Base-by-base conservation (phyloP, 306 rosid species). In the Malus asiatica region DNA sequence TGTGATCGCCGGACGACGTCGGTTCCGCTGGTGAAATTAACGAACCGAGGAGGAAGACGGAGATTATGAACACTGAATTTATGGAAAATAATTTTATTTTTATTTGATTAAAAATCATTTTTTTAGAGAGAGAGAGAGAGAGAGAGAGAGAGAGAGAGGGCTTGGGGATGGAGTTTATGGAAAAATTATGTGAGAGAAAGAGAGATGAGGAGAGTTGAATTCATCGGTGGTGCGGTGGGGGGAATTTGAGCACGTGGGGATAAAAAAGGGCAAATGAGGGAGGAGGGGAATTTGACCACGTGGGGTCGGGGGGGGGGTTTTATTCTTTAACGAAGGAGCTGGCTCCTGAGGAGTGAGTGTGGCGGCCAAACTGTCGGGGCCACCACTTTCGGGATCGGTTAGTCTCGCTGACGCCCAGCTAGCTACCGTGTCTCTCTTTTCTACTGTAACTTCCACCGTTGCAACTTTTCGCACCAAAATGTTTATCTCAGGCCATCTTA, bases 41-140 rank as follows among this genome's bases (percentile, higher is more conserved):
- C 1, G 29, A 78, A 19, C 32, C 16, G 3, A 71, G 11, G 66
- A 71, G 2, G 29, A 61, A 48, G 13, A 55, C 14, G 23, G 66
- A 20, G 59, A 64, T 64, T 14, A 82, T 45, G 4, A 71, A 15
- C 18, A 84, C 15, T 5, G 65, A 53, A 0, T 15, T 53, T 20
- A 51, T n/a, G 45, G 46, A n/a, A 1, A 7, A 18, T 66, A 66
- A 10, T 19, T 35, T 7, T 53, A 20, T 65, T 18, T 71, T 32
- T n/a, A 33, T 1, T 64, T 25, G 76, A 4, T 4, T 72, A 38
- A 82, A 55, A 72, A 76, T 77, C 93, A 86, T 91, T 20, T 80
- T 65, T 14, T 23, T 42, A 32, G 25, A 46, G 53, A 22, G 15
- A 52, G 20, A 30, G 25, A 20, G 66, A 73, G 75, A 46, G 42